A percentile compares a stretch with the other conserved stretches of the same genome.
phyloP scores from a whole-genome alignment of 2,329 filamentous ascomycete species.

The Periglandula ipomoeae region DNA sequence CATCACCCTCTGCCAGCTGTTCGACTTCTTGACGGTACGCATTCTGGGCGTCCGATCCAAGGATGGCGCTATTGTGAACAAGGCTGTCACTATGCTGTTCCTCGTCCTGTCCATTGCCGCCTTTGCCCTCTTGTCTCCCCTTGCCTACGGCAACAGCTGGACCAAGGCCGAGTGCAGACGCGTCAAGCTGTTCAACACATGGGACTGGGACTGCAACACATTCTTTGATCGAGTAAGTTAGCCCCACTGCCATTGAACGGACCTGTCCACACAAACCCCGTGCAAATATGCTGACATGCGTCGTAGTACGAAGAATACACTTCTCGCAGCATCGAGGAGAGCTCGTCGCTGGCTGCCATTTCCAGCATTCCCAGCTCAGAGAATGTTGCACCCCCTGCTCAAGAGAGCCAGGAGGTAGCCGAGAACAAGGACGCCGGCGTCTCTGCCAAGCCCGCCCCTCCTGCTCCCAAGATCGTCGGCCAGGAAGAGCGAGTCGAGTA shows the following conservation, averaged over 20 bases:
- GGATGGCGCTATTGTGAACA: conserved; percentile 61
- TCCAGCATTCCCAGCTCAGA: conserved; percentile 19
- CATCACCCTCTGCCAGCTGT: conserved; percentile 78
- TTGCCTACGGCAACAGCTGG: conserved; percentile 91
- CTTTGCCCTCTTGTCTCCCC: conserved; percentile 78
- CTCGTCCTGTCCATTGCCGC: conserved; percentile 63
- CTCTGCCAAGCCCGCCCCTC: conserved; percentile 41
- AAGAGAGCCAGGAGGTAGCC: background rate
- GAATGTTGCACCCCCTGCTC: conserved; percentile 7
- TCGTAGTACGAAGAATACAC: conserved; percentile 9
- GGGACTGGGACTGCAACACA: conserved; percentile 98
- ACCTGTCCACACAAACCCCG: no score
- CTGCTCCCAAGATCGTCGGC: conserved; percentile 38
- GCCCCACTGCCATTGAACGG: no score
- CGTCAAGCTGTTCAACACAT: conserved; percentile 77
- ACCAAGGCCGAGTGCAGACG: conserved; percentile 78
- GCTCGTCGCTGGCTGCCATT: conserved; percentile 20
- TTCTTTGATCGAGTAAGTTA: conserved; percentile 84
- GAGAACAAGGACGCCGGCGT: conserved; percentile 20
- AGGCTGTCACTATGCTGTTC: conserved; percentile 63
- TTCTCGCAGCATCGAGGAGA: conserved; percentile 9
- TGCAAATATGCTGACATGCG: conserved; percentile 10
- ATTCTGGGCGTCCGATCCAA: conserved; percentile 59
- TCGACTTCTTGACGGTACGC: conserved; percentile 74
- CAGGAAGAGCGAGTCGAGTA: conserved; percentile 85